phyloP scores from a whole-genome alignment of 2,329 filamentous ascomycete species.

The Penicillium sp. region DNA sequence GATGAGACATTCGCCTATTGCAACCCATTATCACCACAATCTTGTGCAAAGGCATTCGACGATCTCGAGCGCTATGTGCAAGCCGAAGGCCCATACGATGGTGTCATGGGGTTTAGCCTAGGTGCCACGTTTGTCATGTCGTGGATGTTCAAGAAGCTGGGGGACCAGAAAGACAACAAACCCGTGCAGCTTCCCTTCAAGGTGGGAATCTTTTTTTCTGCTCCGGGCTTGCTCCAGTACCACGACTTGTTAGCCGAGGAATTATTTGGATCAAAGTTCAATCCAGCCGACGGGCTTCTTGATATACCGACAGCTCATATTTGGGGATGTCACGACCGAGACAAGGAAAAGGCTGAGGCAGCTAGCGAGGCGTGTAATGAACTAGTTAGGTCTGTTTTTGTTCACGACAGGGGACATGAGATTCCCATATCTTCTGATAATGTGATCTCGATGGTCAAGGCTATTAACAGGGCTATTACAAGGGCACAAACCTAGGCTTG shows the following conservation, averaged over 20 bases:
- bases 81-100: constrained; percentile 31
- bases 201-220: constrained; percentile 27
- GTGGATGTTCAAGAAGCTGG: constrained; percentile 14
- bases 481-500: not conserved
- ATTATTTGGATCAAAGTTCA: not conserved
- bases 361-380: constrained; percentile 10
- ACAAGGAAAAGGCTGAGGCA: not conserved
- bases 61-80: constrained; percentile 20
- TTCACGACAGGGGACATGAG: constrained; percentile 17
- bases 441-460: constrained; percentile 9
- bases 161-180: constrained; percentile 3
- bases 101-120: constrained; percentile 30
- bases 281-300: not conserved
- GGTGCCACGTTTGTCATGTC: constrained; percentile 24
- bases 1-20: constrained; percentile 2
- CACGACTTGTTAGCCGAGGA: not conserved
- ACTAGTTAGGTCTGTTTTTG: constrained; percentile 11
- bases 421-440: constrained; percentile 10
- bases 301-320: constrained; percentile 21
- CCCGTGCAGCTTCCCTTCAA: constrained; percentile 20
- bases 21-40: not conserved
- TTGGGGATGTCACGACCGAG: constrained; percentile 13
- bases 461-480: constrained; percentile 10
- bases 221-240: constrained; percentile 5
- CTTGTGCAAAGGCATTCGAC: not conserved